A percentile compares a stretch with the other conserved stretches of the same genome.
phyloP scores from a whole-genome alignment of 2,329 filamentous ascomycete genomes.

The Podosphaera xanthii region DNA sequence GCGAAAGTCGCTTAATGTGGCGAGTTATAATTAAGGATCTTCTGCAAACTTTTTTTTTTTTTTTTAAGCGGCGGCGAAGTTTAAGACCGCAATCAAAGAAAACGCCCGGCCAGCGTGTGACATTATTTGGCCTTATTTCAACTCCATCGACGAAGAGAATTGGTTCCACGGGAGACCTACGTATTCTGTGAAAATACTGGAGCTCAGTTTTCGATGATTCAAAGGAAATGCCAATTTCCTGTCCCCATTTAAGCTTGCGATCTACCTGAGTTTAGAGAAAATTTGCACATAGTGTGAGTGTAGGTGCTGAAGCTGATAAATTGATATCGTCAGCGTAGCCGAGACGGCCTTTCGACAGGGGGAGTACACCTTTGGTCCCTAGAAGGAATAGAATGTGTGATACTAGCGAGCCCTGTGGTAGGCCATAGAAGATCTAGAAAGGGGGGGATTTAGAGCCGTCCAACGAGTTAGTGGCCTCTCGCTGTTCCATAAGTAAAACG shows the following conservation, averaged over 20 bases:
- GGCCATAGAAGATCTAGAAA: background rate
- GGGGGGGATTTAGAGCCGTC: background rate
- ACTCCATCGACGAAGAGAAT: too few species aligned
- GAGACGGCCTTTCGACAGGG: background rate
- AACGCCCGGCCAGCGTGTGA: too few species aligned
- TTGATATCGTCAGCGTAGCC: background rate
- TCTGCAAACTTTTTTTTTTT: too few species aligned
- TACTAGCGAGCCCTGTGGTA: background rate
- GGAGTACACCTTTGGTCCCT: background rate
- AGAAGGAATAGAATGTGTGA: background rate
- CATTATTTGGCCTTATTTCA: too few species aligned
- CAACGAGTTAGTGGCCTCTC: background rate
- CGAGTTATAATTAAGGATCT: too few species aligned
- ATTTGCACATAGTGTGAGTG: background rate
- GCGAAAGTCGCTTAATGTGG: too few species aligned
- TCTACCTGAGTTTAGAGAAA: background rate
- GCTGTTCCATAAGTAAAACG: background rate
- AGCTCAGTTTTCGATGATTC: background rate
- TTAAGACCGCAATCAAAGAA: too few species aligned
- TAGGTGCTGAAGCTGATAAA: background rate
- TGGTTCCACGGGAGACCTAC: too few species aligned
- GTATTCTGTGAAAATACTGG: too few species aligned
- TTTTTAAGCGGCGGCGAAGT: too few species aligned
- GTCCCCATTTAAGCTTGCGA: background rate
- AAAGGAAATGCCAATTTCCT: background rate